These are phyloP conservation scores for Hanseniaspora sp. DNA, from an alignment of 1,139 yeast species.

Conservation along the genomic window DNA sequence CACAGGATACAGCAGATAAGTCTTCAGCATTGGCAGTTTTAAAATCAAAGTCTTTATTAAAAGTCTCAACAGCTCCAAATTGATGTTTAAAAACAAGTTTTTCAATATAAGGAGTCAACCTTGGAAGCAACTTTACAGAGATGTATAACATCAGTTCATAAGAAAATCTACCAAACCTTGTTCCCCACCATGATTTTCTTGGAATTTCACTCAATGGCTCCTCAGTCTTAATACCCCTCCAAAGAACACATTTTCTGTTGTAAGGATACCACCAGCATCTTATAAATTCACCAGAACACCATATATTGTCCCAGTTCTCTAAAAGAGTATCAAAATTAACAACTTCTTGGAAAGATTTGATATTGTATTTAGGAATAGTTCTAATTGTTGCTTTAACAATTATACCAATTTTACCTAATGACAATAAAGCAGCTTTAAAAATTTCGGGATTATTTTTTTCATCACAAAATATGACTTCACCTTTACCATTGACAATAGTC, in stretches of 20 bases:
- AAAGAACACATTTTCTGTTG: slow-evolving; percentile 67
- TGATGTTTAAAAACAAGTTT: slow-evolving; percentile 74
- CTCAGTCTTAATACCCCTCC: slow-evolving; percentile 70
- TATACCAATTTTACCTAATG: slow-evolving; percentile 85
- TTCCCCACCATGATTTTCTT: slow-evolving; percentile 76
- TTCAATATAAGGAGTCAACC: slow-evolving; percentile 74
- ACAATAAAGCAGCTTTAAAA: slow-evolving; percentile 74
- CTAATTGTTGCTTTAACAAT: slow-evolving; percentile 82
- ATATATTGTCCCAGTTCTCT: slow-evolving; percentile 56
- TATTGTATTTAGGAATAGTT: slow-evolving; percentile 71
- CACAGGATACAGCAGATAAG: slow-evolving; percentile 24
- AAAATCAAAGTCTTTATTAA: slow-evolving; percentile 53
- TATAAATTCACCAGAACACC: slow-evolving; percentile 85
- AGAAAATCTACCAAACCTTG: slow-evolving; percentile 60
- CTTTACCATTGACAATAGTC: slow-evolving; percentile 60
- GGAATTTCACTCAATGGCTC: slow-evolving; percentile 52
- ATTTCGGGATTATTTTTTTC: slow-evolving; percentile 57
- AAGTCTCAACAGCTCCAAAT: slow-evolving; percentile 64
- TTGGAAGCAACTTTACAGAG: slow-evolving; percentile 60
- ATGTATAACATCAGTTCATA: slow-evolving; percentile 72
- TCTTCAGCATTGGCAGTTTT: neutral
- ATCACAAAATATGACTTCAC: slow-evolving; percentile 61
- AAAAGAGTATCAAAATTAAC: slow-evolving; percentile 63
- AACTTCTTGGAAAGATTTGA: slow-evolving; percentile 72
- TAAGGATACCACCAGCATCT: slow-evolving; percentile 98